phyloP scores from a whole-genome alignment of 1,284 basidiomycete species.

The Leccinum variabile region DNA sequence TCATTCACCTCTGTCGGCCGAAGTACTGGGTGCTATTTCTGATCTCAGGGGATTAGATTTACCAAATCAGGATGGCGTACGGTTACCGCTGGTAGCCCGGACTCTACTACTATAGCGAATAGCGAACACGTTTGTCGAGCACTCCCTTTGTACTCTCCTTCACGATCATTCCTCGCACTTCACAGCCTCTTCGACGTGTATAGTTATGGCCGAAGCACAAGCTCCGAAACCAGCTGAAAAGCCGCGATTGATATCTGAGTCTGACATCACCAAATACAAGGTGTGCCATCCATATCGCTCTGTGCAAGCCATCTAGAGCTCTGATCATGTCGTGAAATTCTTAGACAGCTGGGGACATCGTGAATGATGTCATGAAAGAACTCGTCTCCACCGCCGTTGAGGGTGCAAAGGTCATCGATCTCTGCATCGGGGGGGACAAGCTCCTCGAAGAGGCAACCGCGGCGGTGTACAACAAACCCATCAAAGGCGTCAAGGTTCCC shows the following conservation, averaged over 20 bases:
- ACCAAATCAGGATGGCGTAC: conserved; percentile 27
- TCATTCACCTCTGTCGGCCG: background rate
- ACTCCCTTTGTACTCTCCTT: conserved; percentile 3
- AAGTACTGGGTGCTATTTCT: background rate
- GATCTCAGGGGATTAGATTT: conserved; percentile 9
- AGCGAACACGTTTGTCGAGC: no score
- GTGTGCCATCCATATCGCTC: conserved; percentile 37
- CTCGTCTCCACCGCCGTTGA: conserved; percentile 75
- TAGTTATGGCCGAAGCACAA: conserved; percentile 57
- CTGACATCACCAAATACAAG: conserved; percentile 84
- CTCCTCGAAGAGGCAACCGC: conserved; percentile 84
- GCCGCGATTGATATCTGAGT: conserved; percentile 56
- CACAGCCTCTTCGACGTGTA: conserved; percentile 10
- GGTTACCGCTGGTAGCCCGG: background rate
- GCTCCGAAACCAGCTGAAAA: conserved; percentile 45
- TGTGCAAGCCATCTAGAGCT: background rate
- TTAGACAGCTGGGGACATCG: conserved; percentile 88
- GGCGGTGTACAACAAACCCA: conserved; percentile 86
- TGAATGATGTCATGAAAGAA: conserved; percentile 84
- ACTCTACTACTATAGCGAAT: background rate
- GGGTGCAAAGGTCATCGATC: conserved; percentile 87
- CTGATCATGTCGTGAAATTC: conserved; percentile 15
- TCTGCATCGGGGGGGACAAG: conserved; percentile 91
- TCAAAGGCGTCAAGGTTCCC: conserved; percentile 82
- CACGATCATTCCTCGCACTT: conserved; percentile 11